phyloP scores from a whole-genome alignment of 2,329 filamentous ascomycete genomes.

The Cadophora sp. region DNA sequence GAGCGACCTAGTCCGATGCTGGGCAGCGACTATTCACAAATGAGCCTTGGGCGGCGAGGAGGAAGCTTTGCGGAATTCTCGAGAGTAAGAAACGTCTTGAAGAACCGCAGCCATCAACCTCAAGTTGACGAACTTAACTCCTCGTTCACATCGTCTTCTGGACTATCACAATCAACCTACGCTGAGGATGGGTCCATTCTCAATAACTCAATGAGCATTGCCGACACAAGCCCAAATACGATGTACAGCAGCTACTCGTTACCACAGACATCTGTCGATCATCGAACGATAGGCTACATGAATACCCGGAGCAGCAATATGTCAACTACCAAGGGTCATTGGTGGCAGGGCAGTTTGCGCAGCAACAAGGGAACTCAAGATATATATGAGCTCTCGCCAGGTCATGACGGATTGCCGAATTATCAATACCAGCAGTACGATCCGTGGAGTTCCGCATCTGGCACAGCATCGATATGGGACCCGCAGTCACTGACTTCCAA shows the following conservation, averaged over 20 bases:
- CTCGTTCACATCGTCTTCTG: constrained; percentile 19
- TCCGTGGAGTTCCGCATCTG: constrained; percentile 26
- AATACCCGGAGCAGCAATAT: constrained; percentile 1
- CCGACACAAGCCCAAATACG: constrained; percentile 28
- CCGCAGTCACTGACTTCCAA: constrained; percentile 22
- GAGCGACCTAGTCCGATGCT: constrained; percentile 34
- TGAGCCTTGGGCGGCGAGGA: constrained; percentile 28
- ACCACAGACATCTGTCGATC: constrained; percentile 23
- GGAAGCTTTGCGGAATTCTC: constrained; percentile 38
- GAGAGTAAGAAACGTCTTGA: constrained; percentile 28
- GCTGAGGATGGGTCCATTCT: constrained; percentile 18
- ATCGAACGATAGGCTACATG: constrained; percentile 8
- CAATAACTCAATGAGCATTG: constrained; percentile 20
- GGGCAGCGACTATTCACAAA: constrained; percentile 36
- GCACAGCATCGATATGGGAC: constrained; percentile 26
- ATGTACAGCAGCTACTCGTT: constrained; percentile 31
- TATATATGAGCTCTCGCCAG: constrained; percentile 16
- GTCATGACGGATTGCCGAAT: constrained; percentile 35
- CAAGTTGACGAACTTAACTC: constrained; percentile 18
- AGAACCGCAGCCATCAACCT: constrained; percentile 25
- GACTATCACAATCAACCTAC: constrained; percentile 24
- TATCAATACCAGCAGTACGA: constrained; percentile 21
- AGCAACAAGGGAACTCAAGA: constrained; percentile 14
- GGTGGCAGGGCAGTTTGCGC: constrained; percentile 28
- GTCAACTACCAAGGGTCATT: constrained; percentile 16